Conservation (phyloP, 208 protist genomes). For the Acanthamoeba triangularis region DNA sequence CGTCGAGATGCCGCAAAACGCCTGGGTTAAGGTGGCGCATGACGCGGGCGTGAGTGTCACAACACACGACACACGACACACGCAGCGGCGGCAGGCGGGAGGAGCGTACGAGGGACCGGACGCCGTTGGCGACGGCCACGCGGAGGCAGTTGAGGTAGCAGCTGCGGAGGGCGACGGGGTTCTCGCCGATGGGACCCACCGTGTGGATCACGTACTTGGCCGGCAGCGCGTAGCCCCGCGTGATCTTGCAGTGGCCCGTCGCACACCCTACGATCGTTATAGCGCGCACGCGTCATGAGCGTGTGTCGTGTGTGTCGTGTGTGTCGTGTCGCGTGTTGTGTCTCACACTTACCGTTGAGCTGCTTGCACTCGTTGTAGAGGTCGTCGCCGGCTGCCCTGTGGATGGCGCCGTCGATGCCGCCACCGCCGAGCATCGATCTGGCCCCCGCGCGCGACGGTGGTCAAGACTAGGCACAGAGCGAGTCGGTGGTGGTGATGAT, state of each 20-base stretch:
- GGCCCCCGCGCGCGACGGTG: too few species aligned
- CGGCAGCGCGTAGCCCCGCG: slow-evolving; percentile 87
- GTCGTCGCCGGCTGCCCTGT: slow-evolving; percentile 86
- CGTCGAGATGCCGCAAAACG: slow-evolving; percentile 62
- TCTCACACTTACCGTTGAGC: slow-evolving; percentile 36
- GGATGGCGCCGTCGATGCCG: slow-evolving; percentile 89
- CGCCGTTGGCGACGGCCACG: slow-evolving; percentile 57
- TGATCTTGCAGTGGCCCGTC: slow-evolving; percentile 80
- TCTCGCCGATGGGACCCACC: slow-evolving; percentile 86
- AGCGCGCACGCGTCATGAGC: neutral
- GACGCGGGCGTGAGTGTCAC: neutral
- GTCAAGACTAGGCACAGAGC: neutral
- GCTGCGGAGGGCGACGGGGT: slow-evolving; percentile 74
- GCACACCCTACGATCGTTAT: neutral
- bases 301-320: neutral
- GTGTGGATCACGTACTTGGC: slow-evolving; percentile 88
- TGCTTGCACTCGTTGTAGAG: slow-evolving; percentile 83
- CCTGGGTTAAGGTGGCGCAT: neutral
- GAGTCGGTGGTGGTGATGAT: neutral
- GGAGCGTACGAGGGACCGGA: slow-evolving; percentile 84
- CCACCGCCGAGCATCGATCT: slow-evolving; percentile 78
- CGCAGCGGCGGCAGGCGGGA: slow-evolving; percentile 83
- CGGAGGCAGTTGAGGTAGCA: slow-evolving; percentile 87
- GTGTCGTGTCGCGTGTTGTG: neutral
- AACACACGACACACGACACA: neutral